Percentiles rank a stretch among this genome's conserved stretches.
These are phyloP conservation scores for Naganishia friedmannii DNA, from an alignment of 768 basidiomycete species.

Conservation along the genomic window DNA sequence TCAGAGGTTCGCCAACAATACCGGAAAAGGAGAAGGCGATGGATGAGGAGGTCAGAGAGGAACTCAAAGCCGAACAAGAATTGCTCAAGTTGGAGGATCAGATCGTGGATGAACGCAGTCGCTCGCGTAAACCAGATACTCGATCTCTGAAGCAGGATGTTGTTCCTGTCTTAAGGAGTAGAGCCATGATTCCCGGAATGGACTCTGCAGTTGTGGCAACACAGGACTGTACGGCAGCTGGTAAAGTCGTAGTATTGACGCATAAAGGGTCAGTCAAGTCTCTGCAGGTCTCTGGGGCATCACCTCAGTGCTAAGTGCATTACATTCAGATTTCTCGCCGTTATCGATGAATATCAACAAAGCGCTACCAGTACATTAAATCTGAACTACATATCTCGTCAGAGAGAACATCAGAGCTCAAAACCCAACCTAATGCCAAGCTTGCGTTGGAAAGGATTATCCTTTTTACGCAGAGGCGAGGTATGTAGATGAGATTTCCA, in stretches of 20 bases:
- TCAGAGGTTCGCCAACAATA: conserved; percentile 22
- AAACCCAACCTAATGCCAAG: conserved; percentile 19
- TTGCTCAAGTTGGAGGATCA: conserved; percentile 22
- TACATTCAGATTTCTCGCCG: neutral
- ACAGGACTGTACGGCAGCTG: neutral
- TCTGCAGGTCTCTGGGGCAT: neutral
- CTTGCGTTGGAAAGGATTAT: conserved; percentile 23
- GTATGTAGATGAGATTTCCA: neutral
- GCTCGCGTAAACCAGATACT: neutral
- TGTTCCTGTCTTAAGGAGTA: conserved; percentile 2
- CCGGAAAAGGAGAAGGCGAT: conserved; percentile 26
- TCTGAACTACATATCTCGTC: conserved; percentile 15
- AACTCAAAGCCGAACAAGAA: conserved; percentile 25
- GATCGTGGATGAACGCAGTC: conserved; percentile 5
- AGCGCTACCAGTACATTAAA: neutral
- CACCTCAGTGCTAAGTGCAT: neutral
- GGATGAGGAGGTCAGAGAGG: conserved; percentile 21
- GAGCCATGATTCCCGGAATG: neutral
- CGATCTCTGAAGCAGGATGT: neutral
- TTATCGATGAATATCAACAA: conserved; percentile 14
- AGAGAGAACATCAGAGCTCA: conserved; percentile 7
- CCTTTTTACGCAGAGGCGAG: neutral
- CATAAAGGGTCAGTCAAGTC: conserved; percentile 2
- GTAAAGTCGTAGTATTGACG: conserved; percentile 15
- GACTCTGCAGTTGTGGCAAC: neutral